These are phyloP conservation scores for Davidsoniella virescens DNA, from an alignment of 2,329 filamentous ascomycete genomes.

Conservation along the genomic window DNA sequence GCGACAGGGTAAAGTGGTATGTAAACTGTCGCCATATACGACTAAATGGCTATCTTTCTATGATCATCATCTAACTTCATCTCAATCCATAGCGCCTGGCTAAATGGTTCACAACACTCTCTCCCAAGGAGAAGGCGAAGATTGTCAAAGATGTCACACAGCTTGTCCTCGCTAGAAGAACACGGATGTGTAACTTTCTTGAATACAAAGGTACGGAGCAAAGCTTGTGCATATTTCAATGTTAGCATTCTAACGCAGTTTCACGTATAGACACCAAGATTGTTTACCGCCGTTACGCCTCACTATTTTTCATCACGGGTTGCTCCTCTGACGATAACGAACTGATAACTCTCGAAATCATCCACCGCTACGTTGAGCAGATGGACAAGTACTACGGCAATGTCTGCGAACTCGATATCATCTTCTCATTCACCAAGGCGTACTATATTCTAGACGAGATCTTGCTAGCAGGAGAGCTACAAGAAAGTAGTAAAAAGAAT, in stretches of 20 bases:
- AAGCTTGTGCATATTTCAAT: neutral
- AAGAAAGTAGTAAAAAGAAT: conserved; percentile 99
- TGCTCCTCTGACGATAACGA: conserved; percentile 97
- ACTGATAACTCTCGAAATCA: conserved; percentile 92
- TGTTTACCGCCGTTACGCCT: conserved; percentile 95
- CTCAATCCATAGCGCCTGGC: conserved; percentile 61
- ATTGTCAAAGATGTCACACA: conserved; percentile 99
- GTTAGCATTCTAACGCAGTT: neutral
- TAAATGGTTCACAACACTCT: conserved; percentile 98
- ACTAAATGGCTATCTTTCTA: neutral
- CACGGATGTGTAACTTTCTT: conserved; percentile 99
- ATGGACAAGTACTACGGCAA: conserved; percentile 99
- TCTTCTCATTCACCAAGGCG: conserved; percentile 99
- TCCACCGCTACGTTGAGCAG: conserved; percentile 98
- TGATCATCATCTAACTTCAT: neutral
- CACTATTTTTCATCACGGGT: conserved; percentile 97
- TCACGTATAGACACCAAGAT: conserved; percentile 71
- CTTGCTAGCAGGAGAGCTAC: conserved; percentile 84
- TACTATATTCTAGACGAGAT: conserved; percentile 98
- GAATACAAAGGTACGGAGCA: conserved; percentile 76
- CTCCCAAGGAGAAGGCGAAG: conserved; percentile 97
- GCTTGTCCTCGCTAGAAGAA: conserved; percentile 84
- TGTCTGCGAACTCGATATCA: conserved; percentile 97
- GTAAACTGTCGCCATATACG: conserved; percentile 22
- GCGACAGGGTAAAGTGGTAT: conserved; percentile 96